Conservation (phyloP, 139 green algal genomes). For the Eudorina sp. region DNA sequence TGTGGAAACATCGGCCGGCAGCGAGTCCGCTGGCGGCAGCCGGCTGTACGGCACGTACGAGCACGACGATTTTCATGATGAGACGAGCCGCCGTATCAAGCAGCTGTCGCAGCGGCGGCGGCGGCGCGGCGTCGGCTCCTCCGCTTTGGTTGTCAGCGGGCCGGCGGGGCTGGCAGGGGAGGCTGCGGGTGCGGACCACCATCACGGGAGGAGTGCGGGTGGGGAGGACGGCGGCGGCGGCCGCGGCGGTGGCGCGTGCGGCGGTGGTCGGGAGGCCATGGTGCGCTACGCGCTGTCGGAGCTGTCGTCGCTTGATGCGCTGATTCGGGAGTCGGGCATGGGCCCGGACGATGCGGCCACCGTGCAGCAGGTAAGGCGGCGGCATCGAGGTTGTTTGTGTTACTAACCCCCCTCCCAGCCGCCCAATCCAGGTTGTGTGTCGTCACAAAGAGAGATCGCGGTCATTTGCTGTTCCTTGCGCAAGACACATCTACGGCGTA, state of each 20-base stretch:
- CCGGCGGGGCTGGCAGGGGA: too few relatives aligned
- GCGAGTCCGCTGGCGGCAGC: not conserved
- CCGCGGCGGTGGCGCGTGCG: not conserved
- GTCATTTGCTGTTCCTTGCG: too few relatives aligned
- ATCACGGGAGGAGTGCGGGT: too few relatives aligned
- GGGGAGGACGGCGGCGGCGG: not conserved
- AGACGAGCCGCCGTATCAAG: not conserved
- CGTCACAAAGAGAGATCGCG: too few relatives aligned
- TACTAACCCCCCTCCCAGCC: too few relatives aligned
- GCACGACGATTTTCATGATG: not conserved
- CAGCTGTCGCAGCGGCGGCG: not conserved
- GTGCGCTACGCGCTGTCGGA: constrained; percentile 9
- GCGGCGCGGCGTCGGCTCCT: not conserved
- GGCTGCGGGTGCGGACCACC: too few relatives aligned
- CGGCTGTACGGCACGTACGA: not conserved
- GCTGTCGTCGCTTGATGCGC: constrained; percentile 14
- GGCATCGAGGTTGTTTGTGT: too few relatives aligned
- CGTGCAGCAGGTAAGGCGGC: constrained; percentile 39
- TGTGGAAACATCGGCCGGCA: not conserved
- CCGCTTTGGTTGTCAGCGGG: too few relatives aligned
- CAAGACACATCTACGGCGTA: too few relatives aligned
- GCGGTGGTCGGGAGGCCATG: not conserved
- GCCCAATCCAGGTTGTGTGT: too few relatives aligned
- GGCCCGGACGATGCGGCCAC: constrained; percentile 13
- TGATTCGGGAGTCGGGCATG: not conserved